phyloP scores from a whole-genome alignment of 1,284 basidiomycete genomes.

The Ceratobasidium theobromae region DNA sequence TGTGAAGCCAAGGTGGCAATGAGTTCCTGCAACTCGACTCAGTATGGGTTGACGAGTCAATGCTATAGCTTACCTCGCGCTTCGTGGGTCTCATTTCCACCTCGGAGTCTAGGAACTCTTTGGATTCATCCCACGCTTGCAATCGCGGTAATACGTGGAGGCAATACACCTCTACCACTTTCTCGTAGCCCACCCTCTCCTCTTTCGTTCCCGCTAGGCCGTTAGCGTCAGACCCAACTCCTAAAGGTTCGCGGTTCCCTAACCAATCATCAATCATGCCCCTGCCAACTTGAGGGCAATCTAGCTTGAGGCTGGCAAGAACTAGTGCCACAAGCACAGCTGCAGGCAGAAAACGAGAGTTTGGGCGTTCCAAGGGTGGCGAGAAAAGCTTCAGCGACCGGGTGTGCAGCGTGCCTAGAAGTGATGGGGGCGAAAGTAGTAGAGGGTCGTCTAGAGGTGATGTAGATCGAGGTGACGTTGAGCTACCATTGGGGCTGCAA shows the following conservation, averaged over 20 bases:
- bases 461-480: conserved; percentile 13
- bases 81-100: conserved; percentile 55
- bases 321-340: conserved; percentile 67
- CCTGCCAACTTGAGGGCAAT: conserved; percentile 59
- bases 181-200: conserved; percentile 61
- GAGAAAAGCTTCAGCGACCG: conserved; percentile 69
- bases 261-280: conserved; percentile 76
- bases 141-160: conserved; percentile 68
- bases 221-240: conserved; percentile 28
- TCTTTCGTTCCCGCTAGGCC: conserved; percentile 25
- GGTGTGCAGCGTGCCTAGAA: conserved; percentile 57
- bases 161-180: conserved; percentile 71
- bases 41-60: background rate
- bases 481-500: conserved; percentile 7
- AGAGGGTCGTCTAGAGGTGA: conserved; percentile 43
- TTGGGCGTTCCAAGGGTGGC: conserved; percentile 45
- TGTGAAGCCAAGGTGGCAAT: conserved; percentile 5
- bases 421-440: conserved; percentile 57
- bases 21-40: background rate
- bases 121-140: conserved; percentile 74
- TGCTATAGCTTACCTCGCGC: conserved; percentile 53
- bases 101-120: conserved; percentile 71
- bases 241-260: conserved; percentile 47
- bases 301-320: conserved; percentile 66
- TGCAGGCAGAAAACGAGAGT: conserved; percentile 56